Evolutionary conservation across 2,329 filamentous ascomycete genomes (phyloP).

Genomic region (Didymella lethalis): DNA sequence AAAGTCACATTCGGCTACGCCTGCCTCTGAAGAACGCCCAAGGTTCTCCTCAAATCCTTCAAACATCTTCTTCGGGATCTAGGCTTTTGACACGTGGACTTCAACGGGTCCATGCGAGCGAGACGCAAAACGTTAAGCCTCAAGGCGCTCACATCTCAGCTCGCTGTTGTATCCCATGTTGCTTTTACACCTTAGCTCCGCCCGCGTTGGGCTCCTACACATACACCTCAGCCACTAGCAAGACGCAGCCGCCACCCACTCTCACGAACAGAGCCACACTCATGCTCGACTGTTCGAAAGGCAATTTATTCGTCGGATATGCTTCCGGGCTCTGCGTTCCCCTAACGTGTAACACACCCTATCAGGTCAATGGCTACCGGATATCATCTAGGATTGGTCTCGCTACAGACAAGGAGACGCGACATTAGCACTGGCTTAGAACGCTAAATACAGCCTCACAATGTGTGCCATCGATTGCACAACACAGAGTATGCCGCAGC

Average conservation of each 20-base stretch:
- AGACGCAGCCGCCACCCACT: neutral
- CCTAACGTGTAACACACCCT: neutral
- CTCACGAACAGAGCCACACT: neutral
- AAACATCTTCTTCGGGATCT: neutral
- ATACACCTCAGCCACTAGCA: neutral
- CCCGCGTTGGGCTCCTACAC: neutral
- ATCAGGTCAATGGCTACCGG: neutral
- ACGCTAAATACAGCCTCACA: neutral
- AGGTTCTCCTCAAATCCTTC: neutral
- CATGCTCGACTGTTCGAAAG: neutral
- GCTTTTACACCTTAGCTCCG: slow-evolving; percentile 7
- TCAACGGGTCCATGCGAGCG: slow-evolving; percentile 2
- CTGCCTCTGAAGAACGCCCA: neutral
- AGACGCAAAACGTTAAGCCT: slow-evolving; percentile 3
- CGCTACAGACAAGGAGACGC: neutral
- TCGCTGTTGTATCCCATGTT: neutral
- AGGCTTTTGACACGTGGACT: slow-evolving; percentile 6
- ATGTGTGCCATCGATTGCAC: neutral
- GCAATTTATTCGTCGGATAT: neutral
- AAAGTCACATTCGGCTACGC: neutral
- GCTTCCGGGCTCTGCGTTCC: neutral
- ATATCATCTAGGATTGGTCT: neutral
- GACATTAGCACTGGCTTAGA: neutral
- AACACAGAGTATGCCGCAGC: neutral
- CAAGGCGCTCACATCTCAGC: neutral